Base-by-base conservation (phyloP, 257 asterid species). In the Jasminum sambac region DNA sequence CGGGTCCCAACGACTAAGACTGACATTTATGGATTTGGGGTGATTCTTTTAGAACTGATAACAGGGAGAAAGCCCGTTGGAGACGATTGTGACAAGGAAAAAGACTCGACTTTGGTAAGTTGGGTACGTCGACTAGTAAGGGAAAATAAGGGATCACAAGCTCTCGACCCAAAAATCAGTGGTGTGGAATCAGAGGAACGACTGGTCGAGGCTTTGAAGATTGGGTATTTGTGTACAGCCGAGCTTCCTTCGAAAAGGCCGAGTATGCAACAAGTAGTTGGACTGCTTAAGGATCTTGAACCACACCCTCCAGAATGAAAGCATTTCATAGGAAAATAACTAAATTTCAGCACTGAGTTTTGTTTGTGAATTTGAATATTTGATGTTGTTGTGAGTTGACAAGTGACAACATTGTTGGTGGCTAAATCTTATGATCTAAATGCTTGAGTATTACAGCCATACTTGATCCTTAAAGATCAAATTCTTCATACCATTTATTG, bases 241-340 rank as follows among this genome's bases (percentile, higher is more conserved):
- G 96, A 91, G 14, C 68, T 69, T 41, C 95, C 97, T 65, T 81
- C 82, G 0, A 91, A 91, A 74, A 80, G 97, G 70, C 97, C 96
- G 0, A 87, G 88, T 36, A 89, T 91, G 97, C 97, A 91, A 65
- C 97, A 91, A 75, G 92, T 91, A 10, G 97, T 89, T 44, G 97
- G 97, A 61, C 85, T 91, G 23, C 97, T 91, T 17, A 91, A 91
- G 86, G 97, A 91, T 78, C 86, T 91, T 74, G 95, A 84, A 79
- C 89, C 84, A 78, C 72, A 40, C 86, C n/a, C 66, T 67, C 46
- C 13, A 71, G n/a, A n/a, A 70, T 67, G 74, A 75, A 66, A 63
- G 46, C 52, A 61, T 72, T 68, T 61, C 11, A 61, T 42, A 59
- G 19, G 46, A 64, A 16, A 55, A 19, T 7, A 55, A 19, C 0